Evolutionary conservation across 2,329 filamentous ascomycete genomes (phyloP), one percentile per base, ranked within the genome.

Genomic region (Fusarium cyanostomum): DNA sequence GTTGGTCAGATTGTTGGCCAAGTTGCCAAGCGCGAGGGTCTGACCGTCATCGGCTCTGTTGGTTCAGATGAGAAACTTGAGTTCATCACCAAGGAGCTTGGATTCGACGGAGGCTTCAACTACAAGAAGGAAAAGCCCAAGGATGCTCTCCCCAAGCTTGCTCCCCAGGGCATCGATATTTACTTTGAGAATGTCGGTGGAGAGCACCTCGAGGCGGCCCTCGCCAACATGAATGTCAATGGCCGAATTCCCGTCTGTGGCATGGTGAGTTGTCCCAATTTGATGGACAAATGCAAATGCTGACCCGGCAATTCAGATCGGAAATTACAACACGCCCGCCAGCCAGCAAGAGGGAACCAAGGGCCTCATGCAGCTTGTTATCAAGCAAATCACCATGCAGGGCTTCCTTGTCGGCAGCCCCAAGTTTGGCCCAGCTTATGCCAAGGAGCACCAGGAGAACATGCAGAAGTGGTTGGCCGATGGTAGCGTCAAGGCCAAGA

Each of bases 1-100:
- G 92, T 96, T 4, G 92, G 92, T 4, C 90, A 94, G 76, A 75
- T 95, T 8, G 92, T 95, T 16, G 92, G 92, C 7, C 92, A 95
- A 78, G 78, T 96, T 39, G 92, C 91, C 60, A 94, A 94, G 84
- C 86, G 88, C 60, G 89, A 94, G 75, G 92, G 92, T 3, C 77
- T 95, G 55, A 88, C 78, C 39, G 92, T 96, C 35, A 89, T 96
- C 62, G 92, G 92, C 15, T 92, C 88, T 48, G 92, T 92, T 10
- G 92, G 92, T 3, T 87, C 87, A 15, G 89, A 94, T 71, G 88
- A 90, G 71, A 96, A 96, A 81, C 81, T 93, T 21, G 86, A 90
- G 16, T 95, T 88, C 75, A 75, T 85, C 49, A 72, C 66, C 38
- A 76, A 81, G 52, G 79, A 83, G 70, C 78, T 85, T 1, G 83